Percentiles rank a stretch among this genome's conserved stretches.
Conservation (phyloP, 805 yeast genomes). For the Pichia occidentalis region DNA sequence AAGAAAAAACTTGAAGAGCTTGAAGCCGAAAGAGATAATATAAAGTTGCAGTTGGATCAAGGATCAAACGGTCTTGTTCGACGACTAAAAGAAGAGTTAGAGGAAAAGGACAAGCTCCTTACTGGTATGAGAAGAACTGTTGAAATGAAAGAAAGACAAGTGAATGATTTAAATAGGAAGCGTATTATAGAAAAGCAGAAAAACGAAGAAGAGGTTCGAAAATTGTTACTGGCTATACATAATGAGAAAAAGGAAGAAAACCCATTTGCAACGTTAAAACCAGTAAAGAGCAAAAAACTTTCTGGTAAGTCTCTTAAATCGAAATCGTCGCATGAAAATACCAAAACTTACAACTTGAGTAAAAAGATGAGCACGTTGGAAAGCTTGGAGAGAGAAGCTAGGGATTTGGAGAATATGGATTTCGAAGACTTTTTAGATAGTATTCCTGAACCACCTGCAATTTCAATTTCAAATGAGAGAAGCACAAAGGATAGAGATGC, state of each 20-base stretch:
- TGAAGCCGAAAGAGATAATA: constrained; percentile 35
- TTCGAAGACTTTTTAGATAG: constrained; percentile 45
- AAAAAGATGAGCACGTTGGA: constrained; percentile 11
- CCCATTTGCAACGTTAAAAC: constrained; percentile 24
- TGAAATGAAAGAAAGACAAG: constrained; percentile 51
- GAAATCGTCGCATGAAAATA: constrained; percentile 4
- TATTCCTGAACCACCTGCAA: constrained; percentile 12
- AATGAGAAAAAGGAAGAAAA: constrained; percentile 23
- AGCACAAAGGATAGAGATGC: constrained; percentile 30
- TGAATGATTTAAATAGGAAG: constrained; percentile 56
- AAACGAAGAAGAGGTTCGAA: constrained; percentile 72
- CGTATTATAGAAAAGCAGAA: constrained; percentile 62
- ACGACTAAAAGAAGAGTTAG: constrained; percentile 51
- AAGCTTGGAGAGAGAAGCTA: constrained; percentile 69
- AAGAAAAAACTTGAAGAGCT: constrained; percentile 36
- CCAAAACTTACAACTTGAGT: constrained; percentile 5
- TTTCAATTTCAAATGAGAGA: not conserved
- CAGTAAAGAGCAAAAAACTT: not conserved
- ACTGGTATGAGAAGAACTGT: constrained; percentile 54
- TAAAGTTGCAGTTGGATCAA: constrained; percentile 31
- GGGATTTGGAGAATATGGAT: constrained; percentile 80
- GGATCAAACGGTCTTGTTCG: constrained; percentile 75
- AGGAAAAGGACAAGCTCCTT: constrained; percentile 56
- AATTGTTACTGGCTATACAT: constrained; percentile 58
- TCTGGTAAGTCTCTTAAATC: constrained; percentile 8